A percentile compares a stretch with the other conserved stretches of the same genome.
Evolutionary conservation across 1,284 basidiomycete genomes (phyloP).

Genomic region (Cerioporus squamosus): DNA sequence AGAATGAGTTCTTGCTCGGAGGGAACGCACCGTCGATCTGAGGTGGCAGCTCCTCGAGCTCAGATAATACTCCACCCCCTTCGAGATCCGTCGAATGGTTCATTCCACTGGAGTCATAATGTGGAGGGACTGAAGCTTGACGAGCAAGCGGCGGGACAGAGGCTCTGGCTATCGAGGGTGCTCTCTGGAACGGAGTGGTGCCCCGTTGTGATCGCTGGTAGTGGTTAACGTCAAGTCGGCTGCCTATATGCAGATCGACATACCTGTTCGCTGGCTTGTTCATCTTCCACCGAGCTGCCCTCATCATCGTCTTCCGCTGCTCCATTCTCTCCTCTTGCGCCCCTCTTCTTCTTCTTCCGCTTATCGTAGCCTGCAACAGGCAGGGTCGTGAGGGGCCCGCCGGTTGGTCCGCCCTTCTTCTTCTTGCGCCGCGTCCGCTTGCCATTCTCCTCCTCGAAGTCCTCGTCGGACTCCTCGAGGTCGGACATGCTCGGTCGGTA

Average conservation of each 20-base stretch:
- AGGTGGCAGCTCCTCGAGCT: conserved; percentile 47
- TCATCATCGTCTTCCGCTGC: conserved; percentile 40
- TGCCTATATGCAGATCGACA: conserved; percentile 3
- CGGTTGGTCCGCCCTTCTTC: conserved; percentile 58
- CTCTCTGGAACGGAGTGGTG: conserved; percentile 20
- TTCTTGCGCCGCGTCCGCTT: conserved; percentile 52
- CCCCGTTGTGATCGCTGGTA: conserved; percentile 29
- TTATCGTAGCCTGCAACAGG: conserved; percentile 67
- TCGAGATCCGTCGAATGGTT: conserved; percentile 49
- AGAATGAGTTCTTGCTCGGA: conserved; percentile 37
- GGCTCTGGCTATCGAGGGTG: conserved; percentile 36
- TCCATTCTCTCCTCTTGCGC: conserved; percentile 39
- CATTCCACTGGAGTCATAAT: conserved; percentile 35
- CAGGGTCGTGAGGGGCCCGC: conserved; percentile 64
- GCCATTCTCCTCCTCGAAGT: conserved; percentile 51
- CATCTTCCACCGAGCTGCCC: conserved; percentile 47
- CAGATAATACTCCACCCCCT: conserved; percentile 60
- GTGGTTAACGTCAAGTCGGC: neutral
- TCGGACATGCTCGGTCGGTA: conserved; percentile 71
- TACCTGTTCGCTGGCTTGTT: conserved; percentile 39
- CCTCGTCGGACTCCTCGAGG: conserved; percentile 63
- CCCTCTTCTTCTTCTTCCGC: conserved; percentile 47
- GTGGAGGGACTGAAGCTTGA: conserved; percentile 28
- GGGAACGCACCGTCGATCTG: conserved; percentile 35
- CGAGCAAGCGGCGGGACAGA: conserved; percentile 42